These are phyloP conservation scores for Lentinula sp. DNA, from an alignment of 768 basidiomycete species.

Conservation along the genomic window DNA sequence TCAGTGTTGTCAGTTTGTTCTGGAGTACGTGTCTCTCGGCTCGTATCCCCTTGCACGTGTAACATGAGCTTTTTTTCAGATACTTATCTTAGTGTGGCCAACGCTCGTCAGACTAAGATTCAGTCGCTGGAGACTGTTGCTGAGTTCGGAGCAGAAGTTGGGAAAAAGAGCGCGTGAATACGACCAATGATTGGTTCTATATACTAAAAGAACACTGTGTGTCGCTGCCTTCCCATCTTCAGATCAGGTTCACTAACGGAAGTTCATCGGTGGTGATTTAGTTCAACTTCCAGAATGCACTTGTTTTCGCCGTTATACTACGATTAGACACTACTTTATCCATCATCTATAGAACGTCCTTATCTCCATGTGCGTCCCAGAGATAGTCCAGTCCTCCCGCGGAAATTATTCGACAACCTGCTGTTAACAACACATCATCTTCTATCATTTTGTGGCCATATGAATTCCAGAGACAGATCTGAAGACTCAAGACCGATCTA, in stretches of 20 bases:
- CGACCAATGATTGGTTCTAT: neutral
- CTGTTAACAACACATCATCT: too few relatives aligned
- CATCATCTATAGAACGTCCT: neutral
- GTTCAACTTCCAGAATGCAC: neutral
- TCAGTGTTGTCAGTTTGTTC: constrained; percentile 74
- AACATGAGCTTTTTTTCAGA: constrained; percentile 24
- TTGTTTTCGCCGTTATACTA: neutral
- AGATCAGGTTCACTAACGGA: neutral
- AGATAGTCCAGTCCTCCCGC: neutral
- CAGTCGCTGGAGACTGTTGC: neutral
- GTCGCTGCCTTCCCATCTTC: neutral
- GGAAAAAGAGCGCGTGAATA: neutral
- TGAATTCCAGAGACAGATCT: neutral
- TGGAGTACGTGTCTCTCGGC: constrained; percentile 57
- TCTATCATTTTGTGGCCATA: neutral
- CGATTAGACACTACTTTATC: neutral
- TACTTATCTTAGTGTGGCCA: constrained; percentile 57
- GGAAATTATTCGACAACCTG: neutral
- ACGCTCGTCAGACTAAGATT: constrained; percentile 25
- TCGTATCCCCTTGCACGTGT: neutral
- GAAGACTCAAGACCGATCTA: neutral
- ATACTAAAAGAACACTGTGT: neutral
- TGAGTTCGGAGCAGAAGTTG: neutral
- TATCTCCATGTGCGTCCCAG: neutral
- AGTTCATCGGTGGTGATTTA: neutral